phyloP scores from a whole-genome alignment of 495 filamentous ascomycete species.

The Xylaria grammica region DNA sequence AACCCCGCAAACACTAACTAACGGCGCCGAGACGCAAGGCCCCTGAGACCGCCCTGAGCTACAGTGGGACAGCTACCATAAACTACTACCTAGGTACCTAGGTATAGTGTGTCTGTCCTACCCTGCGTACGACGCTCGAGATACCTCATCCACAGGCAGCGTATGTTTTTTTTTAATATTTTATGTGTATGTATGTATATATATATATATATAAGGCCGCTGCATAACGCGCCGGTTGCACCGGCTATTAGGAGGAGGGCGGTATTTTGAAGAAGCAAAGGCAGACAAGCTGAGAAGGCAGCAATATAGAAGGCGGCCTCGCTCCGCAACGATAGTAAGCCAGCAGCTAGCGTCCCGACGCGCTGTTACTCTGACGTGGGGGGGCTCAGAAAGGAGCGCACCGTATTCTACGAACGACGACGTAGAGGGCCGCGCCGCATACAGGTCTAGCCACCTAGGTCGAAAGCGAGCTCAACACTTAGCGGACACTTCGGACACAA shows the following conservation, averaged over 20 bases:
- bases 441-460: neutral
- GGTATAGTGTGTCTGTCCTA: no score
- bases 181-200: no score
- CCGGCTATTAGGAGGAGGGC: neutral
- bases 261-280: slow-evolving; percentile 4
- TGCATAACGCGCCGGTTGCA: no score
- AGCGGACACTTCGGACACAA: slow-evolving; percentile 5
- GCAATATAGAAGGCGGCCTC: neutral
- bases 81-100: no score
- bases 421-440: neutral
- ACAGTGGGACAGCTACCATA: no score
- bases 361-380: slow-evolving; percentile 14
- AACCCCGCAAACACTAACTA: slow-evolving; percentile 16
- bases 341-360: slow-evolving; percentile 2
- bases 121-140: no score
- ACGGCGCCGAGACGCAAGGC: slow-evolving; percentile 6
- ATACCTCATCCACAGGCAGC: no score
- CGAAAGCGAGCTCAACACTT: neutral
- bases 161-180: no score
- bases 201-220: no score
- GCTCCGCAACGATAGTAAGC: slow-evolving; percentile 11
- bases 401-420: neutral
- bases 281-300: neutral
- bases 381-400: neutral
- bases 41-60: neutral